phyloP scores from a whole-genome alignment of 495 filamentous ascomycete species.

The Hyaloscypha bicolor region DNA sequence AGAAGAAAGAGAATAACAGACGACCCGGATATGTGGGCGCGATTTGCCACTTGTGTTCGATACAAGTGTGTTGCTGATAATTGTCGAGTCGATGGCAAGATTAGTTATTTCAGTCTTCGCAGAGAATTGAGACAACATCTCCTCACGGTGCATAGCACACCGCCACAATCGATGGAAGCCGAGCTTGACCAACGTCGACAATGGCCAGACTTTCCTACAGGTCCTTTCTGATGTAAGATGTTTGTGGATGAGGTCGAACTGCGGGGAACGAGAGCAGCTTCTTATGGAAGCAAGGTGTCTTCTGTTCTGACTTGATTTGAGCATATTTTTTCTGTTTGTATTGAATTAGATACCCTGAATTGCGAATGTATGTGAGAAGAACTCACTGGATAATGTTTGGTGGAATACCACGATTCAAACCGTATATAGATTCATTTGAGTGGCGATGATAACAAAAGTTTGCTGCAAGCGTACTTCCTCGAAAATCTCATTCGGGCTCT shows the following conservation, averaged over 20 bases:
- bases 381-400: not conserved
- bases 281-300: too few relatives aligned
- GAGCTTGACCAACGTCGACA: not conserved
- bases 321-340: not conserved
- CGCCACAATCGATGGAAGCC: not conserved
- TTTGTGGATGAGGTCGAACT: too few relatives aligned
- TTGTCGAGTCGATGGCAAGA: not conserved
- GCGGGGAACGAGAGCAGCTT: too few relatives aligned
- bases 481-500: not conserved
- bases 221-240: not conserved
- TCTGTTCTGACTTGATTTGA: too few relatives aligned
- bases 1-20: not conserved
- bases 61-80: not conserved
- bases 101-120: not conserved
- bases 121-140: not conserved
- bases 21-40: not conserved
- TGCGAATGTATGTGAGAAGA: not conserved
- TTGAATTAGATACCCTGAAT: not conserved
- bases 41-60: not conserved
- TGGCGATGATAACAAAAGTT: not conserved
- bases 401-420: not conserved
- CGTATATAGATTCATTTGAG: not conserved
- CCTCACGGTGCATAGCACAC: not conserved
- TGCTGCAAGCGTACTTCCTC: not conserved
- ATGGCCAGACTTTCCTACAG: not conserved